Conservation (phyloP, 148 eudicot genomes). For the Chenopodium suecicum region DNA sequence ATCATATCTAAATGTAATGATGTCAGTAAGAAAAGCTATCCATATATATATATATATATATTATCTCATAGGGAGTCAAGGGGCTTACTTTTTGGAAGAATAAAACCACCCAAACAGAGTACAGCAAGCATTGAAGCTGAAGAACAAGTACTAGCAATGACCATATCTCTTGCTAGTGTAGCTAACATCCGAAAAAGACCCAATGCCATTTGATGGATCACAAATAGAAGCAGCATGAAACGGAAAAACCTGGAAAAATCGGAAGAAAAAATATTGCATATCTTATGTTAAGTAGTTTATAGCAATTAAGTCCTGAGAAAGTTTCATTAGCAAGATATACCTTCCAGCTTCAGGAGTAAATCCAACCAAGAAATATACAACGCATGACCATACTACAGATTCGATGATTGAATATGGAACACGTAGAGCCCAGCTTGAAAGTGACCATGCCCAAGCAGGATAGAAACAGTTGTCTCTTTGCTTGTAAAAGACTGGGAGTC, state of each 20-base stretch:
- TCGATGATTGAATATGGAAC: conserved; percentile 72
- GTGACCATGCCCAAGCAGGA: conserved; percentile 91
- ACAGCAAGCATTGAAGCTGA: conserved; percentile 55
- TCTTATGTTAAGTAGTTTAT: not conserved
- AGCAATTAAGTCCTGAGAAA: not conserved
- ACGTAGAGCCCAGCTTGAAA: conserved; percentile 66
- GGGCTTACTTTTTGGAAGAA: conserved; percentile 50
- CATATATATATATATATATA: too few relatives aligned
- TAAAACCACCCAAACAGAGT: conserved; percentile 76
- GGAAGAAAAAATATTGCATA: not conserved
- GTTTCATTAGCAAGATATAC: conserved; percentile 30
- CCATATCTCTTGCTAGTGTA: conserved; percentile 67
- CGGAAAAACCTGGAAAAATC: conserved; percentile 63
- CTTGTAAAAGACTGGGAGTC: conserved; percentile 88
- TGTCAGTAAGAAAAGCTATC: not conserved
- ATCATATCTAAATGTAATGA: conserved; percentile 49
- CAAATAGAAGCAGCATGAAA: conserved; percentile 57
- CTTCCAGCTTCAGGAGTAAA: conserved; percentile 67
- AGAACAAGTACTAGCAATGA: conserved; percentile 70
- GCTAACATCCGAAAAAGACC: conserved; percentile 82
- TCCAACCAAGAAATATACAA: conserved; percentile 69
- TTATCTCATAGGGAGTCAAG: not conserved
- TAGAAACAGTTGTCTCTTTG: conserved; percentile 76
- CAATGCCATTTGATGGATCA: conserved; percentile 80
- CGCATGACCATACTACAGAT: conserved; percentile 70